Conservation (phyloP, 2,329 filamentous ascomycete genomes). For the Teratosphaeria gauchensis region DNA sequence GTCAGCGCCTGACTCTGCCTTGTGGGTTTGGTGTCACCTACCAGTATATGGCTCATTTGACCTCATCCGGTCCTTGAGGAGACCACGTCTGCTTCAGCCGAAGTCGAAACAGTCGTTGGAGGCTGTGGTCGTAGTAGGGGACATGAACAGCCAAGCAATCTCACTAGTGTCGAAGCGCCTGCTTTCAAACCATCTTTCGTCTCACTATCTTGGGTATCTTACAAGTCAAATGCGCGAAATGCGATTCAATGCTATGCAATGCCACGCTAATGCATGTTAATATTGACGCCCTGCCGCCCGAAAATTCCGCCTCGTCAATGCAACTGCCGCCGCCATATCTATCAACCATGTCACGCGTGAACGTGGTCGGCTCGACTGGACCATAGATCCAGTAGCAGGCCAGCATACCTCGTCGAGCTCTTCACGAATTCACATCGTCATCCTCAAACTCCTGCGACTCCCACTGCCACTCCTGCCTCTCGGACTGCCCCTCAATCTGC, state of each 20-base stretch:
- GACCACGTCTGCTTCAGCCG: too few species aligned
- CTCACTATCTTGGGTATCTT: not conserved
- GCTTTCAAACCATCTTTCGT: not conserved
- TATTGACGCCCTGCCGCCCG: not conserved
- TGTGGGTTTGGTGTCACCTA: not conserved
- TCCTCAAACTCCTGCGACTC: conserved; percentile 5
- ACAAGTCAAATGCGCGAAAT: not conserved
- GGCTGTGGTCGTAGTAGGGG: too few species aligned
- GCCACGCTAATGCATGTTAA: not conserved
- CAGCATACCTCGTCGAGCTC: too few species aligned
- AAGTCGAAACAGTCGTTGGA: too few species aligned
- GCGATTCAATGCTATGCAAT: not conserved
- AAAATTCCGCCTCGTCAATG: not conserved
- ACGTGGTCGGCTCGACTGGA: not conserved
- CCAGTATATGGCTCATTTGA: not conserved
- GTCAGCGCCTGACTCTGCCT: not conserved
- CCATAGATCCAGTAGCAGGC: not conserved
- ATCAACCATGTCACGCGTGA: not conserved
- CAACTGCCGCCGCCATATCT: not conserved
- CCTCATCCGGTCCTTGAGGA: too few species aligned
- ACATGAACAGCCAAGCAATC: not conserved
- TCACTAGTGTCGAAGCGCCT: not conserved
- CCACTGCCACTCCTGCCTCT: conserved; percentile 1
- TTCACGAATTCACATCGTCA: conserved; percentile 6
- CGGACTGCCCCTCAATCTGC: conserved; percentile 1